Conservation (phyloP, 2,329 filamentous ascomycete species). For the Alternaria novae-zelandiae region DNA sequence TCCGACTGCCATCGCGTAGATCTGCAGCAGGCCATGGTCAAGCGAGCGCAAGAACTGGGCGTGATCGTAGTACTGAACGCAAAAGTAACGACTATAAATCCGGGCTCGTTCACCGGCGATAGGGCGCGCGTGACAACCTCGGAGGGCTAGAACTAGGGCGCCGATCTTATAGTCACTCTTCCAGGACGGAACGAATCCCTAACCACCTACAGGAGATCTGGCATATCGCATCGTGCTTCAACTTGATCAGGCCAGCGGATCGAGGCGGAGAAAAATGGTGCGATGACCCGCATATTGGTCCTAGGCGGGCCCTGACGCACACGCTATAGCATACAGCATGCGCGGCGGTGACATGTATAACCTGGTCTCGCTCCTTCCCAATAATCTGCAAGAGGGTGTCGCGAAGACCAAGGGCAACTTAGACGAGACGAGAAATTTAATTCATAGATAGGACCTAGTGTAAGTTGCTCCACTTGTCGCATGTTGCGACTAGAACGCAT, state of each 20-base stretch:
- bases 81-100: constrained; percentile 57
- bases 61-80: constrained; percentile 59
- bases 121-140: constrained; percentile 50
- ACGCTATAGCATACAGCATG: constrained; percentile 69
- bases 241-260: constrained; percentile 59
- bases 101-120: constrained; percentile 43
- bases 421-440: constrained; percentile 66
- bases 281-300: constrained; percentile 61
- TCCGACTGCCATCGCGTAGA: constrained; percentile 68
- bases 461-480: constrained; percentile 39
- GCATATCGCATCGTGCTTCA: constrained; percentile 68
- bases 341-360: constrained; percentile 67
- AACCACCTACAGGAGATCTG: constrained; percentile 65
- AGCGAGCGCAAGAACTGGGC: constrained; percentile 60
- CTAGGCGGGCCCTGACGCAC: constrained; percentile 68
- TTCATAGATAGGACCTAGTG: constrained; percentile 70
- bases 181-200: constrained; percentile 25
- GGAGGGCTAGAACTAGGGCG: constrained; percentile 51
- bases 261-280: constrained; percentile 60
- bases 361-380: constrained; percentile 69
- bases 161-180: constrained; percentile 61
- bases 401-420: constrained; percentile 60
- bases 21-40: constrained; percentile 61
- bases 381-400: constrained; percentile 64
- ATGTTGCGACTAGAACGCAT: constrained; percentile 33